A percentile compares a stretch with the other conserved stretches of the same genome.
Conservation (phyloP, 2,329 filamentous ascomycete genomes). For the Claviceps fusiformis region DNA sequence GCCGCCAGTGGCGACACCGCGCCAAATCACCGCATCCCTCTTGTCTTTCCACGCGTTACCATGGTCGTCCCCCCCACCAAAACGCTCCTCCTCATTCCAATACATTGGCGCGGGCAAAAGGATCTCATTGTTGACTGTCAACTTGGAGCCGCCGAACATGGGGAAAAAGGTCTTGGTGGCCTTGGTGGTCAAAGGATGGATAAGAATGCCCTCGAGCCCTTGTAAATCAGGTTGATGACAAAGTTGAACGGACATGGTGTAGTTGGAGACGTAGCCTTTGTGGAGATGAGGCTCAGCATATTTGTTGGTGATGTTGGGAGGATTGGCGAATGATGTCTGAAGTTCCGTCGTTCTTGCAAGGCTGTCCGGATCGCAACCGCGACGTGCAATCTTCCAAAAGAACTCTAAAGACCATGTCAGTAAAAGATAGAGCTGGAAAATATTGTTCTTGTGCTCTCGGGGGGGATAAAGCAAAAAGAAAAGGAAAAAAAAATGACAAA, state of each 20-base stretch:
- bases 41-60: conserved; percentile 47
- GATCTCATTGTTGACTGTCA: conserved; percentile 57
- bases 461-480: background rate
- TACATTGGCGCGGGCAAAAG: conserved; percentile 58
- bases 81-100: conserved; percentile 49
- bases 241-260: conserved; percentile 44
- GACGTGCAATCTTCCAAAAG: conserved; percentile 44
- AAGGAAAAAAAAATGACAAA: background rate
- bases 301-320: conserved; percentile 31
- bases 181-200: conserved; percentile 42
- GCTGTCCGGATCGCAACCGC: conserved; percentile 50
- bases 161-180: conserved; percentile 46
- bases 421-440: background rate
- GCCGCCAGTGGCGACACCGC: conserved; percentile 54
- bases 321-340: conserved; percentile 28
- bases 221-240: conserved; percentile 54
- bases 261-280: conserved; percentile 48
- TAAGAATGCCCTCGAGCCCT: conserved; percentile 50
- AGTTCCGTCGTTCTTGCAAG: conserved; percentile 37
- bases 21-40: conserved; percentile 41
- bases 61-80: conserved; percentile 40
- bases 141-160: conserved; percentile 56
- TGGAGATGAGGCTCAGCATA: conserved; percentile 35
- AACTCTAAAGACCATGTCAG: conserved; percentile 21
- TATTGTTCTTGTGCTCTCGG: background rate